These are phyloP conservation scores for Moricandia arvensis DNA, from an alignment of 345 rosid species.

Conservation along the genomic window DNA sequence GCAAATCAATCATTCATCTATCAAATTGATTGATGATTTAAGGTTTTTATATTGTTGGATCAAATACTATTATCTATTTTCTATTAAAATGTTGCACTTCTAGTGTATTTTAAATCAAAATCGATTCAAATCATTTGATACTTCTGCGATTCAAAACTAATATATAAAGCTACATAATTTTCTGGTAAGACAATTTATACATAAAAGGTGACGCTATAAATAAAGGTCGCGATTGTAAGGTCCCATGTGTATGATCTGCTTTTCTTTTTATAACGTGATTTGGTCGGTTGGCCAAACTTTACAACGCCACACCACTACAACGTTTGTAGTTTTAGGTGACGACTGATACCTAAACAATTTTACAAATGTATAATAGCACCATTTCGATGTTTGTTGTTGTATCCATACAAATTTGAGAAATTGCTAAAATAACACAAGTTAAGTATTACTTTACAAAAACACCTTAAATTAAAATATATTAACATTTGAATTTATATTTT, in stretches of 20 bases:
- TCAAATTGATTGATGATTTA: background rate
- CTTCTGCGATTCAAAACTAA: too few species aligned
- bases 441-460: too few species aligned
- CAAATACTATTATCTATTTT: background rate
- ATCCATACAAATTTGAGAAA: background rate
- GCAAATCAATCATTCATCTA: background rate
- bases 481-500: too few species aligned
- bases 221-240: constrained; percentile 26
- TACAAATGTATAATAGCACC: background rate
- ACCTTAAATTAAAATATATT: too few species aligned
- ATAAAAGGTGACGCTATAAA: background rate
- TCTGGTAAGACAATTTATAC: constrained; percentile 18
- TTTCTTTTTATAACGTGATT: constrained; percentile 27
- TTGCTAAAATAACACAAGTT: too few species aligned
- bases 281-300: constrained; percentile 37
- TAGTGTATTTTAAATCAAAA: background rate
- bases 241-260: constrained; percentile 31
- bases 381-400: background rate
- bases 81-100: background rate
- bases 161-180: constrained; percentile 2
- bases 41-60: background rate
- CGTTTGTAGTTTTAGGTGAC: constrained; percentile 14
- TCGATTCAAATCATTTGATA: too few species aligned
- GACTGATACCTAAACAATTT: background rate
- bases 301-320: constrained; percentile 31